Evolutionary conservation across 139 green algal genomes (phyloP), one percentile per base, ranked within the genome.

Genomic region (Micromonas pusilla): DNA sequence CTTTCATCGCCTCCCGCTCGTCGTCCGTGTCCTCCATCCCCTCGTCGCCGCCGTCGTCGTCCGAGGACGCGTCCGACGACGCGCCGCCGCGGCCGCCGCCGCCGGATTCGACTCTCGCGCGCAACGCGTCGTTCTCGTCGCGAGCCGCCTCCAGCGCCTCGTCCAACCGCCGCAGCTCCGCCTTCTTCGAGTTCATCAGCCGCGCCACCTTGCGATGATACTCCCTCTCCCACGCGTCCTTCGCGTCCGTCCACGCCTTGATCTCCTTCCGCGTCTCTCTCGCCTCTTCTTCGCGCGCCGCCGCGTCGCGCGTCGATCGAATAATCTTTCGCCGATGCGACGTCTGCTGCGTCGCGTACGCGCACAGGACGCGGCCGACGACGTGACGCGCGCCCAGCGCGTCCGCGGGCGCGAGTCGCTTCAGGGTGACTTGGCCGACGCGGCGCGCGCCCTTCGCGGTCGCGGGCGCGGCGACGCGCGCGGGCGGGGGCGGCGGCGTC

Each of bases 51-150:
- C 39, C 66, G 28, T 72, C 66, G 16, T 68, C 62, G 16, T 68
- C 62, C 16, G 6, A n/a, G n/a, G n/a, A n/a, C n/a, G n/a, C n/a
- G n/a, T n/a, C n/a, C n/a, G n/a, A n/a, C 30, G 28, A 52, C 66
- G 5, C 66, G 9, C 52, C 66, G 66, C 52, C 66, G 31, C 33
- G 28, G 32, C 26, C 32, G 32, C 31, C 26, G 6, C 2, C 66
- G 2, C 13, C 33, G 20, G 21, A 20, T 31, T 54, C 66, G 26
- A 73, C 2, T 1, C 37, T 52, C 1, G 2, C 37, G 2, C 2
- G 34, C 33, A 70, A 70, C n/a, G 25, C 63, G 63, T 70, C 63
- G 63, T 70, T 70, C 5, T 70, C 63, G 28, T 31, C 31, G 21
- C 63, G 28, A 20, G 63, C 63, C 63, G 63, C 31, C 31, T 70